Conservation (phyloP, 331 rosid species). For the Malus hybrid region DNA sequence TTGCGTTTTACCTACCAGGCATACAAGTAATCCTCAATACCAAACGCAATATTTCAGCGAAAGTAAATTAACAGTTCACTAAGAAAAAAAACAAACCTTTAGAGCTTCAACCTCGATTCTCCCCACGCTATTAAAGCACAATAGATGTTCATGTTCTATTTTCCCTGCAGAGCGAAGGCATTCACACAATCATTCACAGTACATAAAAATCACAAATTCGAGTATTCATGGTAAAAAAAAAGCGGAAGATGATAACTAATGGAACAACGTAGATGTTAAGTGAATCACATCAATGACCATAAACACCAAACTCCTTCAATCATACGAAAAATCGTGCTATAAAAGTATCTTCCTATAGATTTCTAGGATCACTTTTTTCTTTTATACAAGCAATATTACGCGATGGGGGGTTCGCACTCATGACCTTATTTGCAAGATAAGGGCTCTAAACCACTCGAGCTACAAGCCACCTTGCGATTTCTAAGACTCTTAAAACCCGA, state of each 20-base stretch:
- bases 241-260: neutral
- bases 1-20: conserved; percentile 45
- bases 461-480: neutral
- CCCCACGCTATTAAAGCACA: conserved; percentile 50
- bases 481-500: neutral
- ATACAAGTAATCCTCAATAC: neutral
- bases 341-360: neutral
- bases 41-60: neutral
- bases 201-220: neutral
- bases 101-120: conserved; percentile 43
- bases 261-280: neutral
- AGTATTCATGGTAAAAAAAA: neutral
- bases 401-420: neutral
- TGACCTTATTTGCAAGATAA: neutral
- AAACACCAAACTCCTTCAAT: neutral
- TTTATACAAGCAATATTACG: neutral
- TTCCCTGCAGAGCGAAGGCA: conserved; percentile 11
- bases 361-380: neutral
- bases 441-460: neutral
- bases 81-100: conserved; percentile 33
- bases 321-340: neutral
- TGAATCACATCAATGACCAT: neutral
- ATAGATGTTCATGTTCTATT: conserved; percentile 46
- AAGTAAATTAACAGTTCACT: neutral
- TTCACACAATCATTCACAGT: neutral